Percentiles rank a stretch among this genome's conserved stretches.
Conservation (phyloP, 1,139 yeast species). For the Nakaseomyces kungkrabaensis region DNA sequence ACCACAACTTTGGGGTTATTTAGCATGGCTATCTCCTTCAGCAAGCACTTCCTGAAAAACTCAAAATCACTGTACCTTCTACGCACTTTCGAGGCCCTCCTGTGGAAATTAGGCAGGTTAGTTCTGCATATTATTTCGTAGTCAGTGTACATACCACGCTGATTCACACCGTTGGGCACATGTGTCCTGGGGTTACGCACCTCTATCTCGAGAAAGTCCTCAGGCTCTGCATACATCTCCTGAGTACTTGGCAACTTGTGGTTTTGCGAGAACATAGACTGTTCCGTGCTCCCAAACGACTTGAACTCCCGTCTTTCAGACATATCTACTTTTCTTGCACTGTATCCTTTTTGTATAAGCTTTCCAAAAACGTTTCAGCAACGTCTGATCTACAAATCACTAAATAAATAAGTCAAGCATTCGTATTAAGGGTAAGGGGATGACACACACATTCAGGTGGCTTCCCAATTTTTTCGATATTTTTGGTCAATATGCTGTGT, state of each 20-base stretch:
- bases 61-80: constrained; percentile 90
- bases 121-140: constrained; percentile 84
- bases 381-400: neutral
- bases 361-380: neutral
- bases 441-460: too few species aligned
- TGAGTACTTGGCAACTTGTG: constrained; percentile 57
- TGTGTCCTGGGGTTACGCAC: constrained; percentile 35
- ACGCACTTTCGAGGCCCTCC: constrained; percentile 58
- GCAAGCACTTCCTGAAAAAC: constrained; percentile 52
- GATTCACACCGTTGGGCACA: constrained; percentile 53
- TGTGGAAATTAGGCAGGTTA: constrained; percentile 76
- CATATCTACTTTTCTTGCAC: neutral
- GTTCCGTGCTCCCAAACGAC: constrained; percentile 26
- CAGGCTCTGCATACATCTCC: constrained; percentile 89
- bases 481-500: too few species aligned
- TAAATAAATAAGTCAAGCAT: too few species aligned
- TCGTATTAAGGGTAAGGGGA: too few species aligned
- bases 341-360: neutral
- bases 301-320: constrained; percentile 16
- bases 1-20: constrained; percentile 51
- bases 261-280: constrained; percentile 15
- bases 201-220: constrained; percentile 86
- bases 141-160: constrained; percentile 70
- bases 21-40: constrained; percentile 39
- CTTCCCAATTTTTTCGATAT: too few species aligned